Evolutionary conservation across 2,329 filamentous ascomycete species (phyloP).

Genomic region (Arthrobotrys entomopaga): DNA sequence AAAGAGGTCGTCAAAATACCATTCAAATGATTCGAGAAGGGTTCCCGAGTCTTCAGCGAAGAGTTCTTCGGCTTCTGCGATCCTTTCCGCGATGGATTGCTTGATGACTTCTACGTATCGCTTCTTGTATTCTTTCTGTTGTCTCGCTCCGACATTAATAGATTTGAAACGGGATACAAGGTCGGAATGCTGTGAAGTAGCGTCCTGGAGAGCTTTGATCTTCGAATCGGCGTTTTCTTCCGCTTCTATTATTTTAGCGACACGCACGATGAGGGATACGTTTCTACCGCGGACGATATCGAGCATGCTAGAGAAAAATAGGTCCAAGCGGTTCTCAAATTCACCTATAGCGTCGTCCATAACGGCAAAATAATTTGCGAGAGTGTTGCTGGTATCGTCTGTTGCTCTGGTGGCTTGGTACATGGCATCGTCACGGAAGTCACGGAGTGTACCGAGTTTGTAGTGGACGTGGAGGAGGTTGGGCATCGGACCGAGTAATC

Average conservation of each 20-base stretch:
- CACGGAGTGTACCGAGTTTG: constrained; percentile 87
- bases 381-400: constrained; percentile 81
- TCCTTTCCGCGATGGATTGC: constrained; percentile 76
- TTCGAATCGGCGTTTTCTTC: constrained; percentile 97
- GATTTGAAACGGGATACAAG: constrained; percentile 83
- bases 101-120: constrained; percentile 87
- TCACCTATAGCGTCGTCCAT: constrained; percentile 88
- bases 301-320: constrained; percentile 89
- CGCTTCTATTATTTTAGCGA: constrained; percentile 91
- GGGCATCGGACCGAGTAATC: constrained; percentile 73
- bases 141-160: constrained; percentile 91
- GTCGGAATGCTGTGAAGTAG: constrained; percentile 93
- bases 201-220: constrained; percentile 89
- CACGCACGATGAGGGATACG: constrained; percentile 85
- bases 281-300: constrained; percentile 86
- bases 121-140: constrained; percentile 93
- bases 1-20: constrained; percentile 98
- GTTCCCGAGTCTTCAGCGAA: constrained; percentile 85
- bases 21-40: constrained; percentile 87
- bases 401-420: constrained; percentile 87
- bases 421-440: constrained; percentile 95
- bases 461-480: constrained; percentile 91
- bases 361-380: constrained; percentile 88
- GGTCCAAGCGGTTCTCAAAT: constrained; percentile 94
- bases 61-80: constrained; percentile 75